A percentile compares a stretch with the other conserved stretches of the same genome.
Evolutionary conservation across 2,329 filamentous ascomycete species (phyloP).

Genomic region (Sporothrix variecibatus): DNA sequence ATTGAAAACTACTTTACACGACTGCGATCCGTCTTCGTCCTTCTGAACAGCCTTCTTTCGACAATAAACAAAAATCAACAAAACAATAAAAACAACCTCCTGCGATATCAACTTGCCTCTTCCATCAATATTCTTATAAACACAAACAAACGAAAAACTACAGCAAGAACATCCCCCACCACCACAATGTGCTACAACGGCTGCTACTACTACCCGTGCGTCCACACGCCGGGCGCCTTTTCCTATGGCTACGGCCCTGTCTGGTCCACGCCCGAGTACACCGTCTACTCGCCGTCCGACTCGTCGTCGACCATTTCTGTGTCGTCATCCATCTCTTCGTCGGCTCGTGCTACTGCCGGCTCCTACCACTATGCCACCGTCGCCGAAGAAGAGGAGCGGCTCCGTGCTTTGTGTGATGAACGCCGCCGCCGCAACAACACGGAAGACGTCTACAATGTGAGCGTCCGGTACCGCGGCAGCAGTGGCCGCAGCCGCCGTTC

Average conservation of each 20-base stretch:
- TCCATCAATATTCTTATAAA: background rate
- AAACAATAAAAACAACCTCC: background rate
- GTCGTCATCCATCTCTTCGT: background rate
- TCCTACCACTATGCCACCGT: background rate
- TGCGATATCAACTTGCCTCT: background rate
- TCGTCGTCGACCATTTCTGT: background rate
- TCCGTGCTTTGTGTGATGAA: background rate
- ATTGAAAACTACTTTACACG: background rate
- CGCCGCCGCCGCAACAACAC: background rate
- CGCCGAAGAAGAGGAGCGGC: background rate
- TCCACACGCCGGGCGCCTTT: background rate
- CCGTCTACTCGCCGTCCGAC: background rate
- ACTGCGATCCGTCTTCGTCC: background rate
- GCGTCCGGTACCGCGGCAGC: background rate
- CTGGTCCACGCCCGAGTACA: background rate
- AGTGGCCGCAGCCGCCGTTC: background rate
- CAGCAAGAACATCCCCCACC: background rate
- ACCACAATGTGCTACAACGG: background rate
- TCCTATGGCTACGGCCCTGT: background rate
- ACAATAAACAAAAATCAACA: too few species aligned
- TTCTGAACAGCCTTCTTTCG: background rate
- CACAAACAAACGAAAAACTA: background rate
- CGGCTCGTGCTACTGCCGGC: background rate
- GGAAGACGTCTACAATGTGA: slow-evolving; percentile 10
- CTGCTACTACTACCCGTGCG: slow-evolving; percentile 12